Evolutionary conservation across 2,329 filamentous ascomycete genomes (phyloP).

Genomic region (Botrytis cinerea): DNA sequence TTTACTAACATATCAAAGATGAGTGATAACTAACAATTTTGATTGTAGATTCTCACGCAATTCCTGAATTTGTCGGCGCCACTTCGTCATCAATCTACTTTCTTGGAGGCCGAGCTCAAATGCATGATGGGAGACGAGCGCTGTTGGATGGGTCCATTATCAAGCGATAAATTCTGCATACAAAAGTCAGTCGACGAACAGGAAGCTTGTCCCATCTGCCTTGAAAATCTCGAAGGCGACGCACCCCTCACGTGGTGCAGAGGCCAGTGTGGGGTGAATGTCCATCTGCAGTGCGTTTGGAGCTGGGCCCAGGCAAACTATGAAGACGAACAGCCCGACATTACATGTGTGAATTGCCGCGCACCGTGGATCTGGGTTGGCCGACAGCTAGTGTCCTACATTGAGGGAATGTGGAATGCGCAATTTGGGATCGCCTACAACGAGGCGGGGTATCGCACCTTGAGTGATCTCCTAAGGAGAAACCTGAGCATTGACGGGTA

Average conservation of each 20-base stretch:
- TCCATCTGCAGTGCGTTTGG: neutral
- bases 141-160: neutral
- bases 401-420: neutral
- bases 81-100: neutral
- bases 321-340: too few relatives aligned
- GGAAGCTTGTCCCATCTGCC: neutral
- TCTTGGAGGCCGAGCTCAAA: neutral
- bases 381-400: neutral
- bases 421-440: neutral
- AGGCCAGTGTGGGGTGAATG: neutral
- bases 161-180: neutral
- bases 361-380: neutral
- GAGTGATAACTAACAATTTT: neutral
- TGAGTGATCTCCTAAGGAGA: neutral
- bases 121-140: neutral
- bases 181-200: neutral
- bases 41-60: neutral
- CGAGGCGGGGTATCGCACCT: neutral
- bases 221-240: neutral
- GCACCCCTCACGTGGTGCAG: neutral
- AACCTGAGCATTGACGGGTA: neutral
- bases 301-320: neutral
- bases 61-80: neutral
- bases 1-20: slow-evolving; percentile 31
- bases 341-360: neutral